phyloP scores from a whole-genome alignment of 345 rosid species.

The Aquilaria yunnanensis region DNA sequence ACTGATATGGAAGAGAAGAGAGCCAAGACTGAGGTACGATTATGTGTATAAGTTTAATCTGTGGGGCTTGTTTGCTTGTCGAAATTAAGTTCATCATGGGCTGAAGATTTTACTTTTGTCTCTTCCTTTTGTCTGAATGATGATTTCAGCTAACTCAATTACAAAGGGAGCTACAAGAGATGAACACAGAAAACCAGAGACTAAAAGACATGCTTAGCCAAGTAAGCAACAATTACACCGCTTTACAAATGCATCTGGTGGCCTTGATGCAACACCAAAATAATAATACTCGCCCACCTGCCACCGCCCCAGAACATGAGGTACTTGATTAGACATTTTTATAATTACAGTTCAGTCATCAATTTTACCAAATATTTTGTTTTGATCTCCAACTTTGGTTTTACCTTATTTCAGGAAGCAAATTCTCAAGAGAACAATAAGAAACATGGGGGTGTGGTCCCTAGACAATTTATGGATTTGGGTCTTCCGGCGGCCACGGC shows the following conservation, averaged over 20 bases:
- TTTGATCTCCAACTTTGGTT: too few species aligned
- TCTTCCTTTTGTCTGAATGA: not conserved
- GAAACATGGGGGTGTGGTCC: slow-evolving; percentile 31
- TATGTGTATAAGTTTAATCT: not conserved
- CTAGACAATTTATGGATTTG: slow-evolving; percentile 62
- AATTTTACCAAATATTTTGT: too few species aligned
- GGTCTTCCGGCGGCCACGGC: slow-evolving; percentile 10
- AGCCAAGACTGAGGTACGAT: slow-evolving; percentile 55
- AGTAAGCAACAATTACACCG: slow-evolving; percentile 56
- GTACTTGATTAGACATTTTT: slow-evolving; percentile 13
- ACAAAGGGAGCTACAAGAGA: slow-evolving; percentile 58
- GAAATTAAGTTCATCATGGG: not conserved
- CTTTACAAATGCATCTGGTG: slow-evolving; percentile 62
- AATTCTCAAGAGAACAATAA: slow-evolving; percentile 32
- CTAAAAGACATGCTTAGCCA: slow-evolving; percentile 72
- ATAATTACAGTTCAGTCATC: too few species aligned
- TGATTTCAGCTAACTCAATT: slow-evolving; percentile 42
- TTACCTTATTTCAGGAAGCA: slow-evolving; percentile 16
- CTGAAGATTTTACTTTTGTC: not conserved
- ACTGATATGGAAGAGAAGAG: slow-evolving; percentile 51
- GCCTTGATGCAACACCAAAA: slow-evolving; percentile 56
- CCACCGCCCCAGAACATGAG: slow-evolving; percentile 27
- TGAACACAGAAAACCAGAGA: slow-evolving; percentile 69
- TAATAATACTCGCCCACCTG: slow-evolving; percentile 16
- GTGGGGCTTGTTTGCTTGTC: not conserved